Evolutionary conservation across 1,284 basidiomycete species (phyloP).

Genomic region (Ustilago trichophora): DNA sequence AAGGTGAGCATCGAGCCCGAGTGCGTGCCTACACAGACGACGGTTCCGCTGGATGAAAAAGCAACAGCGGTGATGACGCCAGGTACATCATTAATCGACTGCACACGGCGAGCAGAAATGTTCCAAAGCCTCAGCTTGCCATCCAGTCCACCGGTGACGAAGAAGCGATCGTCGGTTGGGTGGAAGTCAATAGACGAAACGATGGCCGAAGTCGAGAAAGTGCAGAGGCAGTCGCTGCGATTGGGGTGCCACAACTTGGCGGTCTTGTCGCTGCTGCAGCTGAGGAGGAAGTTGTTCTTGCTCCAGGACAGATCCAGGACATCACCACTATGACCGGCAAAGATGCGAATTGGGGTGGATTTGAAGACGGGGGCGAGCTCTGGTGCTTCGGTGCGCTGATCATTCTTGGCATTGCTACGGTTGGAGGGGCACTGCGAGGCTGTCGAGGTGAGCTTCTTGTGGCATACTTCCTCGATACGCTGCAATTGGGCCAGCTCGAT

Average conservation of each 20-base stretch:
- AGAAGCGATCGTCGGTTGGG: slow-evolving; percentile 67
- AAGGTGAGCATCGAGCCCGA: slow-evolving; percentile 60
- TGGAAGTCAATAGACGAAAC: slow-evolving; percentile 67
- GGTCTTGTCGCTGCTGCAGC: slow-evolving; percentile 67
- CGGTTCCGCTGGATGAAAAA: slow-evolving; percentile 64
- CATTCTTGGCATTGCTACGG: slow-evolving; percentile 1
- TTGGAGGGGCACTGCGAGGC: no score
- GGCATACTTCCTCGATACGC: slow-evolving; percentile 1
- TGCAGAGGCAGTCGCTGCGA: slow-evolving; percentile 63
- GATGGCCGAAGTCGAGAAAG: slow-evolving; percentile 67
- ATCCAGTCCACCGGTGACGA: slow-evolving; percentile 66
- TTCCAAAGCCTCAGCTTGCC: slow-evolving; percentile 68
- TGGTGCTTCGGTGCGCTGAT: neutral
- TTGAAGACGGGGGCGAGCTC: slow-evolving; percentile 45
- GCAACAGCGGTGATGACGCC: slow-evolving; percentile 67
- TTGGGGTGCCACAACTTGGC: slow-evolving; percentile 67
- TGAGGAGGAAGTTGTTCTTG: slow-evolving; percentile 68
- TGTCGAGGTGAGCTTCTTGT: neutral
- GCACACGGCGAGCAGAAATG: slow-evolving; percentile 46
- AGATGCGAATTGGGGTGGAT: slow-evolving; percentile 60
- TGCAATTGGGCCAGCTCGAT: slow-evolving; percentile 17
- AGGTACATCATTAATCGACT: slow-evolving; percentile 57
- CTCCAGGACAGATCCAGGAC: slow-evolving; percentile 67
- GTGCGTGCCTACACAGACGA: slow-evolving; percentile 65
- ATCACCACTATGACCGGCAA: slow-evolving; percentile 64